These are phyloP conservation scores for Esteya vermicola DNA, from an alignment of 2,329 filamentous ascomycete genomes.

Conservation along the genomic window DNA sequence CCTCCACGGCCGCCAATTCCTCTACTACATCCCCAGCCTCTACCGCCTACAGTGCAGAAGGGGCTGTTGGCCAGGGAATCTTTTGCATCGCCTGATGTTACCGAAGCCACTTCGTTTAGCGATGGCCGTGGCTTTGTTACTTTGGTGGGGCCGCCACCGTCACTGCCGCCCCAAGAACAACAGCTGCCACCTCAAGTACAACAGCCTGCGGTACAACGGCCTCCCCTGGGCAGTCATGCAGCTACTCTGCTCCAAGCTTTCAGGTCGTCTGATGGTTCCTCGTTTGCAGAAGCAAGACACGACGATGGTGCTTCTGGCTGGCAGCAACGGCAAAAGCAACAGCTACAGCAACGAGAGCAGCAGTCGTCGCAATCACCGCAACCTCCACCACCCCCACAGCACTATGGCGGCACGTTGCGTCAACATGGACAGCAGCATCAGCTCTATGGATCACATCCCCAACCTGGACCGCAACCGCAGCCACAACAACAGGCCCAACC, in stretches of 20 bases:
- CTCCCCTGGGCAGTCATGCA: slow-evolving; percentile 18
- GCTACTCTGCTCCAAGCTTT: slow-evolving; percentile 25
- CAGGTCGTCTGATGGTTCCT: slow-evolving; percentile 16
- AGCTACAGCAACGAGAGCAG: not conserved
- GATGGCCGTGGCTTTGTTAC: not conserved
- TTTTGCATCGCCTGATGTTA: slow-evolving; percentile 20
- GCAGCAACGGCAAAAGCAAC: not conserved
- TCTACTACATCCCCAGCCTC: slow-evolving; percentile 32
- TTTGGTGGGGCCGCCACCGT: slow-evolving; percentile 8
- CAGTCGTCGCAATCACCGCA: slow-evolving; percentile 2
- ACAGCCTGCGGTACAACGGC: slow-evolving; percentile 8
- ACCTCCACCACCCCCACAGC: not conserved
- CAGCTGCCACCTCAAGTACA: not conserved
- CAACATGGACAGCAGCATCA: slow-evolving; percentile 1
- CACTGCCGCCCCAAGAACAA: slow-evolving; percentile 7
- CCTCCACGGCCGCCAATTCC: slow-evolving; percentile 12
- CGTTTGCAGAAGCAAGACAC: not conserved
- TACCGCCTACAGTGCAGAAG: slow-evolving; percentile 41
- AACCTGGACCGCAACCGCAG: not conserved
- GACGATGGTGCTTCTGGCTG: not conserved
- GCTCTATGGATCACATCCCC: not conserved
- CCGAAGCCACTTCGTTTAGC: slow-evolving; percentile 1
- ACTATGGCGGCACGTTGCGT: slow-evolving; percentile 1
- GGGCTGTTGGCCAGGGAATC: slow-evolving; percentile 31
- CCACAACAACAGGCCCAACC: not conserved